Base-by-base conservation (phyloP, 495 filamentous ascomycete genomes). In the Talaromyces thailandensis region DNA sequence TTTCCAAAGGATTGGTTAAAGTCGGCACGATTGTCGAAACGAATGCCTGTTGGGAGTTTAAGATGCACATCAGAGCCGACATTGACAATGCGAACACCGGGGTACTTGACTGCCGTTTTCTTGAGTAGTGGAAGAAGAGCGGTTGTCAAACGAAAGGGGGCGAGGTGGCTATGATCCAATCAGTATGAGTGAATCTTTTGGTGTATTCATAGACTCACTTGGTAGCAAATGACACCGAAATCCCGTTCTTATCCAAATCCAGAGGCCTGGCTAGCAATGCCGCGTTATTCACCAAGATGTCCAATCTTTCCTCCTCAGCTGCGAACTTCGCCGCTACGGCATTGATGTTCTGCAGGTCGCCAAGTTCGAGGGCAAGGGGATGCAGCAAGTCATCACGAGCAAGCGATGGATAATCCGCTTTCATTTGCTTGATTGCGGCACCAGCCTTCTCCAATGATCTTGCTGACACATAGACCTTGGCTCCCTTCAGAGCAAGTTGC, bases 401-500 rank as follows among this genome's bases (percentile, higher is more conserved):
- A 32, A 56, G 24, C 23, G 8, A 26, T 2, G 63, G 40, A 24
- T 57, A 28, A 6, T 56, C 37, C 0, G 63, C 25, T 40, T 70
- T 67, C 37, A 81, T 78, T 2, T 65, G 43, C 8, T 61, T 24
- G 7, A 83, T 79, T 9, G 72, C 73, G 6, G 40, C 28, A n/a
- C 64, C 55, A n/a, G 74, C 75, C 16, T 74, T 74, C 3, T 66
- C 52, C 56, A 68, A 60, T 2, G 74, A 76, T 12, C 81, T 73
- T 32, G 70, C 74, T 5, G 73, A 73, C 5, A 84, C 69, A 66
- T 81, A 81, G 1, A 83, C 71, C 12, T 65, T 71, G 21, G 58
- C 80, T 11, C 69, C 64, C 28, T 56, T 56, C 2, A 24, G 24
- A 16, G 53, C 53, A 11, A 56, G 53, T 28, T 56, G 53, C 23